Percentiles rank a stretch among this genome's conserved stretches.
Evolutionary conservation across 805 yeast species (phyloP).

Genomic region (Yarrowia sp.): DNA sequence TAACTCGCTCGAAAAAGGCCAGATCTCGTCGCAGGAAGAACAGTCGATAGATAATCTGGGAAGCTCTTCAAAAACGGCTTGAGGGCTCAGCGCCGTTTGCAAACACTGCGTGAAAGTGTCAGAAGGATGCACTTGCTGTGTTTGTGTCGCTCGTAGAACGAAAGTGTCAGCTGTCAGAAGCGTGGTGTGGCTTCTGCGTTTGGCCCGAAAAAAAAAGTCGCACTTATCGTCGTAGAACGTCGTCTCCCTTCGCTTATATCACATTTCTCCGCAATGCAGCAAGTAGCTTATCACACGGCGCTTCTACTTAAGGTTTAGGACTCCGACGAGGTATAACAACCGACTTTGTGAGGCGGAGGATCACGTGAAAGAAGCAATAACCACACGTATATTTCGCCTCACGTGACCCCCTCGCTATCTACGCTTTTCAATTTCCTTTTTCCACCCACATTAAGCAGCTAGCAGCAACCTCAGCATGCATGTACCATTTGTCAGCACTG

Average conservation of each 20-base stretch:
- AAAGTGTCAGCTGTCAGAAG: not conserved
- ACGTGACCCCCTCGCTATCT: not conserved
- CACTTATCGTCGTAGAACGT: not conserved
- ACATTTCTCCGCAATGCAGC: constrained; percentile 16
- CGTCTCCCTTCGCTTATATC: not conserved
- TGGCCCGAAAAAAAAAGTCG: not conserved
- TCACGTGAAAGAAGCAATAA: not conserved
- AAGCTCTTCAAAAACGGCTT: no score
- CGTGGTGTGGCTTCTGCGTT: not conserved
- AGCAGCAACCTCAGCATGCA: not conserved
- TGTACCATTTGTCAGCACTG: not conserved
- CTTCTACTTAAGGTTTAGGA: not conserved
- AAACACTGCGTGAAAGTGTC: no score
- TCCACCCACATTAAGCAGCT: not conserved
- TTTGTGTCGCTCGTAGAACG: not conserved
- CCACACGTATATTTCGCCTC: not conserved
- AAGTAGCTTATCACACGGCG: constrained; percentile 19
- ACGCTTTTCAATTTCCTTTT: no score
- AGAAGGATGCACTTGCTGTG: no score
- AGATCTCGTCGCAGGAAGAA: no score
- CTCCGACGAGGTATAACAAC: not conserved
- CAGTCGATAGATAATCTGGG: no score
- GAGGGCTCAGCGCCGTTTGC: no score
- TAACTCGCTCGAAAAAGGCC: no score
- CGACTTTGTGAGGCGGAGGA: not conserved